Evolutionary conservation across 176 grass and related monocot species (phyloP), one percentile per base, ranked within the genome.

Genomic region (Thalia dealbata): DNA sequence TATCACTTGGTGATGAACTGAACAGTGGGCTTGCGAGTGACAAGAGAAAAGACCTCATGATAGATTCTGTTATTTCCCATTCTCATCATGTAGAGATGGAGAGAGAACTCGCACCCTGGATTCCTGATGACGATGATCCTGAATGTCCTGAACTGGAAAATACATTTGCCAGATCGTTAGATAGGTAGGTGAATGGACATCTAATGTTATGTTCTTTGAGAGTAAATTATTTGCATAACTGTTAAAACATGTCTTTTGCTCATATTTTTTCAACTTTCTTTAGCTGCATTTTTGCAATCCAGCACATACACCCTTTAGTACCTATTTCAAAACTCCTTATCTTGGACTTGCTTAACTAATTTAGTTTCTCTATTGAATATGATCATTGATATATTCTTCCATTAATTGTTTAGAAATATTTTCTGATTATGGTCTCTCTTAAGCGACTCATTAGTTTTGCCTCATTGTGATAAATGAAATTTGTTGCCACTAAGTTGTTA

Each of bases 71-170:
- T 60, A 99, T 99, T 75, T 91, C 95, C 50, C 83, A 83, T 29
- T 86, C 83, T 70, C 90, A 90, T 82, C 83, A 78, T 72, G 72
- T 76, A 66, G 90, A 95, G 75, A 42, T 63, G 23, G 90, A 99
- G 72, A 90, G 95, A 73, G 90, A 99, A 77, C 85, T 99, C 73
- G 88, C 86, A 70, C 88, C 61, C 32, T 99, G 95, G 95, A 86
- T 88, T 74, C 90, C 95, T 43, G 95, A 99, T 84, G 90, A 78
- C 79, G 90, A 87, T 75, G 81, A 88, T 75, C 80, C 77, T 69
- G 85, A 93, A n/a, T 95, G 95, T 82, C 67, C 91, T 0, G 95
- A 99, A 83, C 73, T 99, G 72, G 95, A 99, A 71, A 92, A 90
- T 61, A 67, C 73, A 61, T 56, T 73, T 64, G 76, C 78, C 79